Evolutionary conservation across 2,329 filamentous ascomycete genomes (phyloP).

Genomic region (Apiospora koreana): DNA sequence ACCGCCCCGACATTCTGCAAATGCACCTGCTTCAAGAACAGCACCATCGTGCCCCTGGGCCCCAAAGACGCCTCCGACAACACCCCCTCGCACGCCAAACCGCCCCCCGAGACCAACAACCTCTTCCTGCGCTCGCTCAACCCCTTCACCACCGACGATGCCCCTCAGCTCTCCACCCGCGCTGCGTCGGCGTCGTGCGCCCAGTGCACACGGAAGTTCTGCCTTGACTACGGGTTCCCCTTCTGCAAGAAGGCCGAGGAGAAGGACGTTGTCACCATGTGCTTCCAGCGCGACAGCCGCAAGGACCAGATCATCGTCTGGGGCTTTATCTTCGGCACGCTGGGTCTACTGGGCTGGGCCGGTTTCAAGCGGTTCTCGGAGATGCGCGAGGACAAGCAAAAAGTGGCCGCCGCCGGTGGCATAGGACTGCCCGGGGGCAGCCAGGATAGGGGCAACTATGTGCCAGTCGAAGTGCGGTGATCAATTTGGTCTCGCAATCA

Average conservation of each 20-base stretch:
- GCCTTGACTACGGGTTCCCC: conserved; percentile 58
- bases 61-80: conserved; percentile 34
- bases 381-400: conserved; percentile 33
- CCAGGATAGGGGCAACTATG: conserved; percentile 15
- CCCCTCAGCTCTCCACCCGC: conserved; percentile 25
- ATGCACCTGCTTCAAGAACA: conserved; percentile 71
- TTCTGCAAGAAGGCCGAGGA: conserved; percentile 65
- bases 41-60: conserved; percentile 65
- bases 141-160: conserved; percentile 19
- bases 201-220: conserved; percentile 67
- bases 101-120: conserved; percentile 15
- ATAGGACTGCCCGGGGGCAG: not conserved
- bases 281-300: conserved; percentile 67
- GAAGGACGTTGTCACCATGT: conserved; percentile 62
- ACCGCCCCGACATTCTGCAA: conserved; percentile 68
- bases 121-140: conserved; percentile 25
- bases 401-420: conserved; percentile 14
- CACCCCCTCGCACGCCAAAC: conserved; percentile 15
- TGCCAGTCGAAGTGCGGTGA: conserved; percentile 13
- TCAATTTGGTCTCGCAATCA: not conserved
- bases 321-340: conserved; percentile 61
- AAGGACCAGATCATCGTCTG: conserved; percentile 69
- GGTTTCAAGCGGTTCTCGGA: conserved; percentile 51
- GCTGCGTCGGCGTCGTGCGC: conserved; percentile 52
- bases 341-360: conserved; percentile 62